phyloP scores from a whole-genome alignment of 306 rosid genomes.

The Vicia villosa region DNA sequence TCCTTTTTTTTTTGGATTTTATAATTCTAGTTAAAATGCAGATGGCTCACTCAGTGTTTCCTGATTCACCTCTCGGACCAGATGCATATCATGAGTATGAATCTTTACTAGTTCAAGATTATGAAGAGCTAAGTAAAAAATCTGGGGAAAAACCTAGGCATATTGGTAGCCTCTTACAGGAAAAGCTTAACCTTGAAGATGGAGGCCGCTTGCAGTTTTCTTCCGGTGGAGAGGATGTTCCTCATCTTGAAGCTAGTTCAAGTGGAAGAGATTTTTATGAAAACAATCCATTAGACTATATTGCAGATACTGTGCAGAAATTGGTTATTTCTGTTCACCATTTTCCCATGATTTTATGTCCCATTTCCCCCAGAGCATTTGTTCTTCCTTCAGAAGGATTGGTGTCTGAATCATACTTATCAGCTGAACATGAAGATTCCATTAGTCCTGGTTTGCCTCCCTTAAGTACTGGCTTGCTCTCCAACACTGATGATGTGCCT shows the following conservation, averaged over 20 bases:
- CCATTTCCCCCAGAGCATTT: slow-evolving; percentile 91
- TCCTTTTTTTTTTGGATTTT: slow-evolving; percentile 11
- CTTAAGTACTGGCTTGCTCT: slow-evolving; percentile 67
- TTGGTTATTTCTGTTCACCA: slow-evolving; percentile 81
- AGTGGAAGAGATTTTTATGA: slow-evolving; percentile 58
- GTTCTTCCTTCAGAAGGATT: slow-evolving; percentile 93
- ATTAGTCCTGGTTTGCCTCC: slow-evolving; percentile 89
- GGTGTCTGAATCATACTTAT: slow-evolving; percentile 73
- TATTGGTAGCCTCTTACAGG: slow-evolving; percentile 44
- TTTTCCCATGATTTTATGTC: slow-evolving; percentile 85
- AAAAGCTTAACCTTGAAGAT: slow-evolving; percentile 45
- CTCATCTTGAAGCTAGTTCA: slow-evolving; percentile 57
- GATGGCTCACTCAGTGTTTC: slow-evolving; percentile 76
- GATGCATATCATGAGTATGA: slow-evolving; percentile 93
- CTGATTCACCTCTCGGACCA: slow-evolving; percentile 94
- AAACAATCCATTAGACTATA: slow-evolving; percentile 45
- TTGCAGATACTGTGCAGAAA: slow-evolving; percentile 57
- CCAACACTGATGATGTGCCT: slow-evolving; percentile 87
- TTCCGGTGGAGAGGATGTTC: slow-evolving; percentile 51
- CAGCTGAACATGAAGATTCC: slow-evolving; percentile 69
- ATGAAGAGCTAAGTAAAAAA: slow-evolving; percentile 76
- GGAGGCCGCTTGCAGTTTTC: slow-evolving; percentile 59
- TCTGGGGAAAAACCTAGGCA: slow-evolving; percentile 40
- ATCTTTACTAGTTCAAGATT: slow-evolving; percentile 89
- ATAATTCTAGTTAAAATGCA: slow-evolving; percentile 46